phyloP scores from a whole-genome alignment of 2,329 filamentous ascomycete genomes.

The Colletotrichum destructivum region DNA sequence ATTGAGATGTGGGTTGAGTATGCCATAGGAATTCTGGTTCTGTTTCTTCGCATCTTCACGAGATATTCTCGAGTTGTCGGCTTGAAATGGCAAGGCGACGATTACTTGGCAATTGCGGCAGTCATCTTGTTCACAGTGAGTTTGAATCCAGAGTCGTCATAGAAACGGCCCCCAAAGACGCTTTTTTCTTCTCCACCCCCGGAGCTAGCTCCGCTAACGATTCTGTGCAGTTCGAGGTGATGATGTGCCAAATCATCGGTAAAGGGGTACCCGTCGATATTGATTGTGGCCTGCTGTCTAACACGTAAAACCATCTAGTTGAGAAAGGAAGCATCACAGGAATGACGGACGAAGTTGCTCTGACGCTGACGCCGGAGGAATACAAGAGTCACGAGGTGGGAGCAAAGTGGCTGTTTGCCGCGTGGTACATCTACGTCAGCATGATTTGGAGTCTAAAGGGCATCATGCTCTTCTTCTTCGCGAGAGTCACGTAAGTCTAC shows the following conservation, averaged over 20 bases:
- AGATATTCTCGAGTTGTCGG: conserved; percentile 25
- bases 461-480: conserved; percentile 39
- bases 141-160: neutral
- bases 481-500: conserved; percentile 33
- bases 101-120: conserved; percentile 31
- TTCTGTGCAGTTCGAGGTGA: conserved; percentile 26
- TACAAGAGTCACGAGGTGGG: conserved; percentile 36
- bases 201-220: conserved; percentile 6
- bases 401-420: conserved; percentile 39
- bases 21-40: conserved; percentile 26
- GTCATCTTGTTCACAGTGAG: conserved; percentile 34
- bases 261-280: neutral
- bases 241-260: conserved; percentile 41
- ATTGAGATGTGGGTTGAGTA: conserved; percentile 41
- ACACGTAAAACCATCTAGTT: neutral
- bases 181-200: no score
- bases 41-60: conserved; percentile 31
- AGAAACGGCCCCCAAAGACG: neutral
- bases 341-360: conserved; percentile 31
- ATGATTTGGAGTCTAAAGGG: conserved; percentile 39
- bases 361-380: conserved; percentile 27
- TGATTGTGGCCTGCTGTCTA: neutral
- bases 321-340: conserved; percentile 37
- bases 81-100: conserved; percentile 34
- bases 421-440: conserved; percentile 38